Percentiles rank a stretch among this genome's conserved stretches.
These are phyloP conservation scores for Albifimbria verrucaria DNA, from an alignment of 2,329 filamentous ascomycete genomes.

Conservation along the genomic window DNA sequence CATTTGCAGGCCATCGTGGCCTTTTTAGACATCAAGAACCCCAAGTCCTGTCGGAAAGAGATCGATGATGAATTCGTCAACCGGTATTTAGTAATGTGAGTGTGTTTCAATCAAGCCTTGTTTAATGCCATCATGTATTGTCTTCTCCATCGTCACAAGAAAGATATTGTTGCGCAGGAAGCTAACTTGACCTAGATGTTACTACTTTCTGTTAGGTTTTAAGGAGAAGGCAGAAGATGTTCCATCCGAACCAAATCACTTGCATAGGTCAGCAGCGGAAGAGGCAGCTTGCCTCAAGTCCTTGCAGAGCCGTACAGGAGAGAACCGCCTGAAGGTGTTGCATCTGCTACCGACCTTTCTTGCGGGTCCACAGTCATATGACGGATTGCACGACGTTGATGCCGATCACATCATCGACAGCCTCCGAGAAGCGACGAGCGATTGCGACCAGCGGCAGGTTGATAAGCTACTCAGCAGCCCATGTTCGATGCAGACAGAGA, in stretches of 20 bases:
- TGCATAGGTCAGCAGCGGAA: not conserved
- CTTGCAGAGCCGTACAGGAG: not conserved
- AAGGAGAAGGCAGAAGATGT: not conserved
- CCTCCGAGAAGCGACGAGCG: not conserved
- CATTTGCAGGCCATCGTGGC: constrained; percentile 16
- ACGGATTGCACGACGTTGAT: not conserved
- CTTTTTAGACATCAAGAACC: constrained; percentile 13
- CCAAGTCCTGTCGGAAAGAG: not conserved
- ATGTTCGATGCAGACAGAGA: not conserved
- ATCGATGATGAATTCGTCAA: constrained; percentile 17
- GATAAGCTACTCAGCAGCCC: not conserved
- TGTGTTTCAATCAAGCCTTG: not conserved
- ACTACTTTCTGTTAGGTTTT: not conserved
- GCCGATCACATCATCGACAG: not conserved
- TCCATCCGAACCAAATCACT: not conserved
- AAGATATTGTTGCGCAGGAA: not conserved
- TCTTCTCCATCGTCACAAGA: not conserved
- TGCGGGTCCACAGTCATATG: not conserved
- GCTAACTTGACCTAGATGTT: not conserved
- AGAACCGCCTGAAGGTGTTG: not conserved
- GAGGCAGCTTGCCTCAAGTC: not conserved
- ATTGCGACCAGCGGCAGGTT: not conserved
- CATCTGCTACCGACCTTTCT: not conserved
- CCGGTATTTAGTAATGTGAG: constrained; percentile 17
- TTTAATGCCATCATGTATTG: not conserved